These are phyloP conservation scores for Alternaria consortialis DNA, from an alignment of 2,329 filamentous ascomycete species.

Conservation along the genomic window DNA sequence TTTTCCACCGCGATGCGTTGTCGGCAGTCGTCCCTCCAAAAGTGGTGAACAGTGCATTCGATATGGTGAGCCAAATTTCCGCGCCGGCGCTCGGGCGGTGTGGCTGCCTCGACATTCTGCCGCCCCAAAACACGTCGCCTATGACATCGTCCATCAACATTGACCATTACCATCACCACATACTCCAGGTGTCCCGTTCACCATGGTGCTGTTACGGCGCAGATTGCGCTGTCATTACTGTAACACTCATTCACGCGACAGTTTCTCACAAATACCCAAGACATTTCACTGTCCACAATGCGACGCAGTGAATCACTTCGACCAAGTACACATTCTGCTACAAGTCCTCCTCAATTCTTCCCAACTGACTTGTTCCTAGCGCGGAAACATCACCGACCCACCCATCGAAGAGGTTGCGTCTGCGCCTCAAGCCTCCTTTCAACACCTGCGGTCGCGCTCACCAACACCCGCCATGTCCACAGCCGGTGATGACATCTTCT, in stretches of 20 bases:
- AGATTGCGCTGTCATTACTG: slow-evolving; percentile 49
- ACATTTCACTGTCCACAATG: slow-evolving; percentile 65
- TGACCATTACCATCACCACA: slow-evolving; percentile 2
- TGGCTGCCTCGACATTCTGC: slow-evolving; percentile 23
- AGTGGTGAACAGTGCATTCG: slow-evolving; percentile 18
- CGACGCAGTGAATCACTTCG: slow-evolving; percentile 87
- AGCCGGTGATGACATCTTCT: slow-evolving; percentile 63
- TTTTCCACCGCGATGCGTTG: slow-evolving; percentile 5
- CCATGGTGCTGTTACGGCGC: slow-evolving; percentile 47
- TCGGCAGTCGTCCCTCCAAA: not conserved
- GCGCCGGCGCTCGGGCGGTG: slow-evolving; percentile 28
- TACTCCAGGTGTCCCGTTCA: slow-evolving; percentile 11
- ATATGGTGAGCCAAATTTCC: slow-evolving; percentile 26
- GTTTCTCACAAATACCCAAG: slow-evolving; percentile 30
- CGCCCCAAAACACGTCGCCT: slow-evolving; percentile 17
- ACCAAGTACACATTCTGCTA: slow-evolving; percentile 68
- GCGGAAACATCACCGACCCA: slow-evolving; percentile 89
- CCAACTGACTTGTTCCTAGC: slow-evolving; percentile 59
- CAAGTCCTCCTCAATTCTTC: not conserved
- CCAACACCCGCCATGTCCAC: slow-evolving; percentile 35
- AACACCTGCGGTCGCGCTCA: slow-evolving; percentile 38
- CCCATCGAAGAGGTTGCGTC: slow-evolving; percentile 63
- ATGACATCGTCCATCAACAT: slow-evolving; percentile 19
- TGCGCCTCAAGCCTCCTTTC: slow-evolving; percentile 29
- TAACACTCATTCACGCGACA: slow-evolving; percentile 35